A percentile compares a stretch with the other conserved stretches of the same genome.
Conservation (phyloP, 2,329 filamentous ascomycete genomes). For the Verticillium tricorpus region DNA sequence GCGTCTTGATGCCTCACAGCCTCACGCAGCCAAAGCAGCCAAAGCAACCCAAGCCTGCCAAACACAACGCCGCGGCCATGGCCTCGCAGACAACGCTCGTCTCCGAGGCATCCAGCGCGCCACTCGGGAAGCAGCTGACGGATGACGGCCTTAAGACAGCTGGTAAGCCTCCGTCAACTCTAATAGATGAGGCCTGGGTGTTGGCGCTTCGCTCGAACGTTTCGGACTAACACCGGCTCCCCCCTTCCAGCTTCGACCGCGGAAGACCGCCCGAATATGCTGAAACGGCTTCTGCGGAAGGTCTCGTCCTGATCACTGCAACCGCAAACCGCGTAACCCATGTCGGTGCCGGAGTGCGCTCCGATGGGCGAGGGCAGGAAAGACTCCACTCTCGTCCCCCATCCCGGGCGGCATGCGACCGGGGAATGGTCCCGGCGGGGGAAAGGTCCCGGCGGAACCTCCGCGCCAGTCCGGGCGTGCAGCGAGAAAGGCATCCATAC, state of each 20-base stretch:
- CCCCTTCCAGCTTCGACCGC: not conserved
- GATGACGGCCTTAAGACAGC: not conserved
- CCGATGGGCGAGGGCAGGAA: not conserved
- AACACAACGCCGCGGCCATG: not conserved
- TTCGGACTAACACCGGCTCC: not conserved
- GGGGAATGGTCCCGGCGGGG: not conserved
- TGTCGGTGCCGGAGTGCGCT: not conserved
- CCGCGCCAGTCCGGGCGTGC: not conserved
- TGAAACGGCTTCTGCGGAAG: not conserved
- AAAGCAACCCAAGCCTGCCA: not conserved
- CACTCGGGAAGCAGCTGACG: not conserved
- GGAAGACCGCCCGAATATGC: not conserved
- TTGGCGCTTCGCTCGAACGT: not conserved
- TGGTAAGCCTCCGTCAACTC: not conserved
- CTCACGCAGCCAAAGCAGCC: not conserved
- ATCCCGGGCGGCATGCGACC: not conserved
- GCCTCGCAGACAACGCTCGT: not conserved
- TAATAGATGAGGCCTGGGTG: not conserved
- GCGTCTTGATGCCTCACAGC: not conserved
- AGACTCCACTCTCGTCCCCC: not conserved
- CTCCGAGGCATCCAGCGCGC: not conserved
- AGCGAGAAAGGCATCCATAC: not conserved
- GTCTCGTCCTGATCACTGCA: not conserved
- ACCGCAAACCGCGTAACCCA: not conserved
- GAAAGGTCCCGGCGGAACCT: not conserved